Base-by-base conservation (phyloP, 306 rosid genomes). In the Geum urbanum region DNA sequence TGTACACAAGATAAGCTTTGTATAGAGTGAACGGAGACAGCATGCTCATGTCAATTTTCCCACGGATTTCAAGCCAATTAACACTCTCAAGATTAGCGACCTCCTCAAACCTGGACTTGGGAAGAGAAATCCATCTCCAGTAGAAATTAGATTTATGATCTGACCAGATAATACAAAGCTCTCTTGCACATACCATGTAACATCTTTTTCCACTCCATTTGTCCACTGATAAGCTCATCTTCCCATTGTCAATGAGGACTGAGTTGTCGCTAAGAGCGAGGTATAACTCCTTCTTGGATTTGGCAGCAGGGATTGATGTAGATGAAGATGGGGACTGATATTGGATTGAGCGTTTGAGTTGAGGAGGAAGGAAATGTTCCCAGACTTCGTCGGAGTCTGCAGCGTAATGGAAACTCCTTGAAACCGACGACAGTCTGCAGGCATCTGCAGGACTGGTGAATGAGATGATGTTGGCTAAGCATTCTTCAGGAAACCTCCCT, bases 31-130 rank as follows among this genome's bases (percentile, higher is more conserved):
- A 35, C 2, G 81, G 80, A 5, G 96, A 84, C 51, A 90, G 52
- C 76, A 81, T 72, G 20, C 63, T 0, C 6, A 65, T 72, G 13
- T 72, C 78, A 0, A 87, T 82, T 74, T 71, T 48, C 5, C 95
- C 95, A 5, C 80, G 72, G 7, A 90, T 83, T 73, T 90, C 95
- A 49, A 90, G 74, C 95, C 96, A 90, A 44, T 90, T 82, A 61
- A 86, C 95, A 0, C 32, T 0, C 0, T 73, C 4, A 14, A 90
- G 86, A 73, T 79, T 84, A 1, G 94, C 91, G 48, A 82, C 85
- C 76, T 85, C 88, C 24, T 50, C 43, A 69, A 87, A 87, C 82
- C 91, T 86, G 43, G 84, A 19, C 0, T 69, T 81, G 3, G 86
- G 78, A 12, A 59, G 14, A 69, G 75, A 44, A 67, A 71, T 63